A percentile compares a stretch with the other conserved stretches of the same genome.
Evolutionary conservation across 2,329 filamentous ascomycete species (phyloP).

Genomic region (Ciborinia camelliae): DNA sequence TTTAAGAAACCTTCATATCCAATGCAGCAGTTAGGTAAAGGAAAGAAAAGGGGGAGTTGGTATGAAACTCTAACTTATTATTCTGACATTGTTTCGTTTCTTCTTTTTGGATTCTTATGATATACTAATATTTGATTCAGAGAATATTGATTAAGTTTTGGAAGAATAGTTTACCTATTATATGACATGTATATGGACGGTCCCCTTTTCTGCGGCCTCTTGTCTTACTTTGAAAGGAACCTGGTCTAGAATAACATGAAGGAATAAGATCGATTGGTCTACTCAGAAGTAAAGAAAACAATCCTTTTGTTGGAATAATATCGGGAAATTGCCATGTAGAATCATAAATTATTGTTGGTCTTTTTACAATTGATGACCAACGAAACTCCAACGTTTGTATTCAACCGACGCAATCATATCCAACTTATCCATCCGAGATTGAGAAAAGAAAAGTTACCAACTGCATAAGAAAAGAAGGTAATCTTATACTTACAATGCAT

Average conservation of each 20-base stretch:
- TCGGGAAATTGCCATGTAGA: not conserved
- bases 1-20: not conserved
- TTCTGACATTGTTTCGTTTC: not conserved
- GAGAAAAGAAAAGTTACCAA: not conserved
- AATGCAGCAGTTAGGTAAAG: not conserved
- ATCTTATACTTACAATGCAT: not conserved
- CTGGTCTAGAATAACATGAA: not conserved
- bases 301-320: not conserved
- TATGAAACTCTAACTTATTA: not conserved
- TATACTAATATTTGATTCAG: not conserved
- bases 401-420: not conserved
- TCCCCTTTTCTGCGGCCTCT: not conserved
- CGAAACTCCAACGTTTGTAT: not conserved
- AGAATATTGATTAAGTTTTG: not conserved
- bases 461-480: not conserved
- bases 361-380: not conserved
- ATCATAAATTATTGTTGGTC: not conserved
- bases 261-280: not conserved
- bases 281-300: not conserved
- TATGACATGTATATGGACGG: not conserved
- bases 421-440: not conserved
- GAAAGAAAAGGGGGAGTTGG: not conserved
- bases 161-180: not conserved
- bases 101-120: not conserved
- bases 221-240: not conserved